Evolutionary conservation across 306 rosid species (phyloP).

Genomic region (Acacia melanoxylon): DNA sequence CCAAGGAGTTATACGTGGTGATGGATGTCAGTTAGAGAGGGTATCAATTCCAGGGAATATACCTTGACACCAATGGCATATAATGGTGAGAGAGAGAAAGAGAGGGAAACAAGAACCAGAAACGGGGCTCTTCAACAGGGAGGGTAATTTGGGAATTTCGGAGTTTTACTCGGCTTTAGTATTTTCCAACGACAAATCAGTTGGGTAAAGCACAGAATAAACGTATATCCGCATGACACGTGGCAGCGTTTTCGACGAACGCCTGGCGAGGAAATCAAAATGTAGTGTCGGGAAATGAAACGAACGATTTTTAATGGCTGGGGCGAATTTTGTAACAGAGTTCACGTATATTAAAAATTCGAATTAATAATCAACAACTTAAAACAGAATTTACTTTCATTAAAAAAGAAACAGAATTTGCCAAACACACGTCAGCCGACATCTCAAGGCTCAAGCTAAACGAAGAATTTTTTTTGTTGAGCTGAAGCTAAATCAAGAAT

Average conservation of each 20-base stretch:
- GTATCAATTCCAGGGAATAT: constrained; percentile 67
- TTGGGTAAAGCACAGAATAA: constrained; percentile 1
- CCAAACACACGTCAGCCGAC: background rate
- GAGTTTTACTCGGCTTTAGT: background rate
- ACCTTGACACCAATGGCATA: constrained; percentile 34
- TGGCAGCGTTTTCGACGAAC: background rate
- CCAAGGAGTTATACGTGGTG: constrained; percentile 33
- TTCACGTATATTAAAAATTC: too few relatives aligned
- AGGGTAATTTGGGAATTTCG: constrained; percentile 44
- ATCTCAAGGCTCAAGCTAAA: background rate
- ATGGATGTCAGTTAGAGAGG: constrained; percentile 31
- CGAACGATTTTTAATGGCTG: background rate
- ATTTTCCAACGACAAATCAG: constrained; percentile 25
- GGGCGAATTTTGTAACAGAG: background rate
- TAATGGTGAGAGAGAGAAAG: background rate
- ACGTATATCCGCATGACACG: constrained; percentile 25
- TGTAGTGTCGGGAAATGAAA: background rate
- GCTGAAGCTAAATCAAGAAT: background rate
- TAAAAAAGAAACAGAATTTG: background rate
- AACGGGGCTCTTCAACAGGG: background rate
- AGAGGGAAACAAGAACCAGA: constrained; percentile 1
- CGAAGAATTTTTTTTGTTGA: background rate
- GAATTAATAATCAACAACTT: background rate
- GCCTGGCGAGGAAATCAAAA: background rate
- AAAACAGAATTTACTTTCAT: too few relatives aligned